Conservation (phyloP, 257 asterid species). For the Solanum acaule region DNA sequence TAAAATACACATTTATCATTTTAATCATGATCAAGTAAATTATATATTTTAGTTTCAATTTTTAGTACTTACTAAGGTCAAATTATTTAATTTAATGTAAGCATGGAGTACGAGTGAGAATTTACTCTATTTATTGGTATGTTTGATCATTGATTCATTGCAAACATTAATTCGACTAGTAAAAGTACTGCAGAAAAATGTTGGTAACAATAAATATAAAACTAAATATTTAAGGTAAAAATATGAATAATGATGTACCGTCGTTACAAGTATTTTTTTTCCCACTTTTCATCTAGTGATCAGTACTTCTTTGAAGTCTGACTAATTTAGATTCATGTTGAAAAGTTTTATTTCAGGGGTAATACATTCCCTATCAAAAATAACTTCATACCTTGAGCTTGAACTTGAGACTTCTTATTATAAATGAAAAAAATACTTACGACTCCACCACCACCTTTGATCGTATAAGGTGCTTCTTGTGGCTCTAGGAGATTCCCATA, state of each 20-base stretch:
- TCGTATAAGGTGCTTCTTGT: no score
- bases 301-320: background rate
- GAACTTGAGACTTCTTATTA: background rate
- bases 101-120: background rate
- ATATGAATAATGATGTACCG: background rate
- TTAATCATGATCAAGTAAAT: background rate
- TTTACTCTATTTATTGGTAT: background rate
- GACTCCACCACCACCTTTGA: background rate
- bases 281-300: no score
- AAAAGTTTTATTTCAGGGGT: background rate
- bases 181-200: background rate
- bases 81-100: background rate
- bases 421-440: no score
- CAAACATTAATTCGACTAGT: background rate
- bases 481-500: background rate
- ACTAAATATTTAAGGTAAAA: background rate
- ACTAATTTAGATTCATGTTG: background rate
- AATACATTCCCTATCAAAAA: no score
- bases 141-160: background rate
- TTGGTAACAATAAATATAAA: background rate
- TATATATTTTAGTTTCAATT: background rate
- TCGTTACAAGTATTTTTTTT: background rate
- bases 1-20: background rate
- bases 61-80: background rate
- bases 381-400: background rate